These are phyloP conservation scores for Saccharomyces uvarum DNA, from an alignment of 1,139 yeast genomes.

Conservation along the genomic window DNA sequence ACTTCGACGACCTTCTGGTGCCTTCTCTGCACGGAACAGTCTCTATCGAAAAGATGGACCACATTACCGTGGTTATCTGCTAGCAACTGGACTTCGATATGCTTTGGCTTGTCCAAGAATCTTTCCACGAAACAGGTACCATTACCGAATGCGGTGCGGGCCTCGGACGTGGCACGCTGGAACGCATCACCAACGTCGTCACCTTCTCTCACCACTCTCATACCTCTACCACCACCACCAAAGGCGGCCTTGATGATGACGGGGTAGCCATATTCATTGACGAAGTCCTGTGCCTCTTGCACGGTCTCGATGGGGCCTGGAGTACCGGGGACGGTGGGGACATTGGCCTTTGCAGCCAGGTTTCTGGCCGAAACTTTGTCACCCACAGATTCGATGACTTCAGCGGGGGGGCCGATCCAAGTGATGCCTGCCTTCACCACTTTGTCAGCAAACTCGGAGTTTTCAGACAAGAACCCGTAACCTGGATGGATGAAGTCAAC, in stretches of 20 bases:
- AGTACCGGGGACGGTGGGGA: slow-evolving; percentile 96
- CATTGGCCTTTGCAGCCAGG: slow-evolving; percentile 72
- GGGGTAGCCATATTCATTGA: slow-evolving; percentile 79
- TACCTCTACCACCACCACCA: slow-evolving; percentile 99
- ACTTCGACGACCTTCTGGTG: slow-evolving; percentile 98
- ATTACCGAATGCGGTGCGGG: slow-evolving; percentile 89
- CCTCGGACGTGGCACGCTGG: slow-evolving; percentile 89
- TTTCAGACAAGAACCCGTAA: slow-evolving; percentile 91
- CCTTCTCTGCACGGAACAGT: slow-evolving; percentile 97
- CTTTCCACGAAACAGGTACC: slow-evolving; percentile 98
- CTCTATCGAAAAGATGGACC: slow-evolving; percentile 93
- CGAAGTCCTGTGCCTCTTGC: slow-evolving; percentile 73
- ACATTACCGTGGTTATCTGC: slow-evolving; percentile 95
- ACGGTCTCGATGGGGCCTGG: slow-evolving; percentile 88
- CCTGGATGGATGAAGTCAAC: slow-evolving; percentile 99
- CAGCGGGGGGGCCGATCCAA: slow-evolving; percentile 92
- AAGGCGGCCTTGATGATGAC: slow-evolving; percentile 97
- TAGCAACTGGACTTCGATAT: slow-evolving; percentile 91
- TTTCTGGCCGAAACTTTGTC: slow-evolving; percentile 93
- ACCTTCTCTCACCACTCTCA: slow-evolving; percentile 97
- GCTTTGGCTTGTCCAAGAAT: slow-evolving; percentile 91
- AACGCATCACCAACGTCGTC: slow-evolving; percentile 90
- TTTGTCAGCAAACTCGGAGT: slow-evolving; percentile 87
- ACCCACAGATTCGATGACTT: slow-evolving; percentile 92
- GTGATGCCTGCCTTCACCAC: slow-evolving; percentile 87